A percentile compares a stretch with the other conserved stretches of the same genome.
phyloP scores from a whole-genome alignment of 345 rosid genomes.

The Geranium brycei region DNA sequence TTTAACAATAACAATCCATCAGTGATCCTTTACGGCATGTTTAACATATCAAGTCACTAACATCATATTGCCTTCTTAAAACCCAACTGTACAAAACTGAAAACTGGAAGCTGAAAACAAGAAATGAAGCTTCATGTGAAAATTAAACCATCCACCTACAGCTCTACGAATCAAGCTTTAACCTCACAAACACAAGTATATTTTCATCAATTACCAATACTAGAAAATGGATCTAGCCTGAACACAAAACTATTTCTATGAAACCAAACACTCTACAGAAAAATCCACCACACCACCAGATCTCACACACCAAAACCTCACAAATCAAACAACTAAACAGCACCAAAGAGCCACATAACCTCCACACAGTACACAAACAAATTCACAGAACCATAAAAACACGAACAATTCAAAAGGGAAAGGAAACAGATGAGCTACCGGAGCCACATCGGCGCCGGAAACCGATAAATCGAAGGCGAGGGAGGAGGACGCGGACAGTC shows the following conservation, averaged over 20 bases:
- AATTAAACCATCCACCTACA: too few species aligned
- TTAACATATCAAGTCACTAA: too few species aligned
- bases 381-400: background rate
- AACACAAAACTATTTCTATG: background rate
- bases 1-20: too few species aligned
- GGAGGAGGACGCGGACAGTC: conserved; percentile 35
- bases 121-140: too few species aligned
- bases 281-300: background rate
- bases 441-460: conserved; percentile 9
- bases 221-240: background rate
- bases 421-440: conserved; percentile 15
- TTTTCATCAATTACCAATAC: too few species aligned
- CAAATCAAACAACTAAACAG: background rate
- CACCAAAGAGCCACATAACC: background rate
- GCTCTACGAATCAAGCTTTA: too few species aligned
- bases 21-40: too few species aligned
- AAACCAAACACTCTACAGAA: background rate
- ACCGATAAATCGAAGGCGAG: conserved; percentile 14
- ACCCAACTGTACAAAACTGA: background rate
- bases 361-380: background rate
- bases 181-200: too few species aligned
- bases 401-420: too few species aligned
- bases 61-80: too few species aligned
- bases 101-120: too few species aligned
- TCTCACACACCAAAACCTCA: background rate